phyloP scores from a whole-genome alignment of 768 basidiomycete species.

The Wakefieldia striispora region DNA sequence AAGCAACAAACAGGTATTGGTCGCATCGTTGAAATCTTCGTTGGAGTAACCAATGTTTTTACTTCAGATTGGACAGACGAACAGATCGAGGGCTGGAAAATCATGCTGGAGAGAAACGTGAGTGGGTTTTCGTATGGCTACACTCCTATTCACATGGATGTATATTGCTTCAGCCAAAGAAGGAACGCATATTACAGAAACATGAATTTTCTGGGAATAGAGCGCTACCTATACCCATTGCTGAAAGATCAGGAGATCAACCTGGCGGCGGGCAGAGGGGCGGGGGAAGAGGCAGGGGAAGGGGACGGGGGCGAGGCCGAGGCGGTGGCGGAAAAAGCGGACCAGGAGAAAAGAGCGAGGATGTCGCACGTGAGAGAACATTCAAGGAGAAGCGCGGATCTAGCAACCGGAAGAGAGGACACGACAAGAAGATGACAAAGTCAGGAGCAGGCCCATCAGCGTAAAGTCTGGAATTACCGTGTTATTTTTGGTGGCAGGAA shows the following conservation, averaged over 20 bases:
- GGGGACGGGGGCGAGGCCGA: conserved; percentile 43
- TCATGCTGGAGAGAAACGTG: conserved; percentile 89
- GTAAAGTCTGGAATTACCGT: background rate
- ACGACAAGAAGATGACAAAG: conserved; percentile 85
- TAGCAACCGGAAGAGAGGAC: conserved; percentile 75
- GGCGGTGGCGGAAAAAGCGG: conserved; percentile 36
- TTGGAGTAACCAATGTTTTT: background rate
- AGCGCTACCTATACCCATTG: conserved; percentile 9
- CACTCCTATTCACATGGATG: conserved; percentile 7
- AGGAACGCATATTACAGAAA: conserved; percentile 71
- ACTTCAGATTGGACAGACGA: conserved; percentile 68
- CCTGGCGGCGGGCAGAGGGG: conserved; percentile 16
- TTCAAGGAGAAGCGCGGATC: conserved; percentile 83
- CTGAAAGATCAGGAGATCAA: background rate
- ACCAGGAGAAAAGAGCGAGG: conserved; percentile 37
- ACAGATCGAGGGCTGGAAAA: conserved; percentile 90
- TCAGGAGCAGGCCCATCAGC: conserved; percentile 45
- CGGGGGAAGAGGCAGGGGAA: conserved; percentile 21
- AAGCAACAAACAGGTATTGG: conserved; percentile 61
- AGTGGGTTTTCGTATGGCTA: conserved; percentile 28
- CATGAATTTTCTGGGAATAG: conserved; percentile 75
- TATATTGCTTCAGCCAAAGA: conserved; percentile 52
- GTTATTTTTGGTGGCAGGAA: background rate
- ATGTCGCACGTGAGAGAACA: conserved; percentile 54
- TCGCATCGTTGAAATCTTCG: background rate